Percentiles rank a stretch among this genome's conserved stretches.
Conservation (phyloP, 2,329 filamentous ascomycete species). For the Verticillium klebahnii region DNA sequence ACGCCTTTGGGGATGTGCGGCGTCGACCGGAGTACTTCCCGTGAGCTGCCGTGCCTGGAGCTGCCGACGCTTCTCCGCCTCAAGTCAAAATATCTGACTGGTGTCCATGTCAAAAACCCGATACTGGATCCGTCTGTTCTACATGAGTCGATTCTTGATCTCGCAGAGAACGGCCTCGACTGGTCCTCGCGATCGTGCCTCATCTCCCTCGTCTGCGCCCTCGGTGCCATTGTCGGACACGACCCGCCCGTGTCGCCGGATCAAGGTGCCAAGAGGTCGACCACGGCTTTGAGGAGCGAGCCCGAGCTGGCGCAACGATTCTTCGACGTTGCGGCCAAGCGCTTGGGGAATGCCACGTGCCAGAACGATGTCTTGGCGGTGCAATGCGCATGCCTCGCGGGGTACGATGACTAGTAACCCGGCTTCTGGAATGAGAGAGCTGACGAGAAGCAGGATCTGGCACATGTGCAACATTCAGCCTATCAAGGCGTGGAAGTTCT, state of each 20-base stretch:
- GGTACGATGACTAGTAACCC: slow-evolving; percentile 2
- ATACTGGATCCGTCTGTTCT: slow-evolving; percentile 4
- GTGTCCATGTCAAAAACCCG: slow-evolving; percentile 10
- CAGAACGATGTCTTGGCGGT: slow-evolving; percentile 8
- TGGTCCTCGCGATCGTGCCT: slow-evolving; percentile 10
- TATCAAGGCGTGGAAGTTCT: slow-evolving; percentile 11
- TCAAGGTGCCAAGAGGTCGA: background rate
- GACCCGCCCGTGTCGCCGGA: background rate
- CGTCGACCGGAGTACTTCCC: slow-evolving; percentile 7
- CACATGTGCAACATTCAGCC: slow-evolving; percentile 14
- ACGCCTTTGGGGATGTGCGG: slow-evolving; percentile 9
- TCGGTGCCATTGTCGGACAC: slow-evolving; percentile 6
- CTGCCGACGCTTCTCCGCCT: slow-evolving; percentile 9
- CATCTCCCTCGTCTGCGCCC: slow-evolving; percentile 8
- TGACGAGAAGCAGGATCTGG: slow-evolving; percentile 7
- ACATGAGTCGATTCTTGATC: slow-evolving; percentile 10
- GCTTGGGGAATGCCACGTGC: slow-evolving; percentile 9
- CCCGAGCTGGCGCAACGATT: slow-evolving; percentile 9
- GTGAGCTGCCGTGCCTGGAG: slow-evolving; percentile 7
- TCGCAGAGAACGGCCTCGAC: slow-evolving; percentile 11
- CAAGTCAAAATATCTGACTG: slow-evolving; percentile 6
- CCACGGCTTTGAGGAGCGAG: slow-evolving; percentile 3
- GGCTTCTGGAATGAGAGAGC: background rate
- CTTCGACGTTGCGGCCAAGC: slow-evolving; percentile 10
- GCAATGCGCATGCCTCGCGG: slow-evolving; percentile 6